Evolutionary conservation across 2,329 filamentous ascomycete species (phyloP), one percentile per base, ranked within the genome.

Genomic region (Sporothrix luriei): DNA sequence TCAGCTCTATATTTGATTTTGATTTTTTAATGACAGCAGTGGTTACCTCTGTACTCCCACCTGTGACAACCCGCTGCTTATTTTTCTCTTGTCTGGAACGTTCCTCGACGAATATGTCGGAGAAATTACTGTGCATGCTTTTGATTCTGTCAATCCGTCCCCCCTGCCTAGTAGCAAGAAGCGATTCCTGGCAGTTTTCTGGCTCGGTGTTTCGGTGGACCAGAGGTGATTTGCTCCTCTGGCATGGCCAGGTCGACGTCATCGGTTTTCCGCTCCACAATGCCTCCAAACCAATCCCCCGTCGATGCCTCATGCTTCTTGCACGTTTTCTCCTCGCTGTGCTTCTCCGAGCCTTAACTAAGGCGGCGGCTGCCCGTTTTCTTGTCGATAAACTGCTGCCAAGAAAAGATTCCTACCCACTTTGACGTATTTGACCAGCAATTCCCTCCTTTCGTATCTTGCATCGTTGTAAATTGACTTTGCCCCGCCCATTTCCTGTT

Each of bases 211-310:
- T 67, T 52, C 51, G 48, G 24, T 48, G 14, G 14, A 16, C 6
- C 48, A 43, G 2, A 43, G 19, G 48, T 43, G 51, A 33, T 61
- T 16, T 51, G 46, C 38, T 59, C 11, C 38, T 62, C 38, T 62
- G n/a, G n/a, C 7, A 24, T 48, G 51, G 65, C 52, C 43, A 48
- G 43, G 48, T n/a, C 66, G 66, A 68, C 66, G 66, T 68, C 66
- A 68, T 68, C 66, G 66, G 51, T 57, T 48, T 48, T 46, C 19
- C 10, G 10, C 55, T 61, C 55, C 55, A n/a, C 43, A 43, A 16
- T 33, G 52, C 52, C 52, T 59, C 55, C 16, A 33, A 61, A 61
- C 38, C 40, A 14, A 49, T 64, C 24, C 61, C 46, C 43, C 59
- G 59, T 64, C 21, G 59, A 64, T 40, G 21, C 38, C 19, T 40